phyloP scores from a whole-genome alignment of 805 yeast species.

The Yamadazyma endophytica region DNA sequence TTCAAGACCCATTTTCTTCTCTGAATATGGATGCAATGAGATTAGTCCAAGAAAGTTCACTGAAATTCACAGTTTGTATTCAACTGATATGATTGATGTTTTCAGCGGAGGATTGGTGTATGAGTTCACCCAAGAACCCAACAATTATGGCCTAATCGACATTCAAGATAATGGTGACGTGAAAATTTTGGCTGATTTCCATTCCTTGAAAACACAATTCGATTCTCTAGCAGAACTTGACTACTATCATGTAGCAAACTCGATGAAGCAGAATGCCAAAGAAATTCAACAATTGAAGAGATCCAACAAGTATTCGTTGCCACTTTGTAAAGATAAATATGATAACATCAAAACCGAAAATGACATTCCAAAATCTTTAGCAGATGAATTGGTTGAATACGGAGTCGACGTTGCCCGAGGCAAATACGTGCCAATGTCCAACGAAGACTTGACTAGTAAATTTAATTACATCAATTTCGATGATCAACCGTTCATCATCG shows the following conservation, averaged over 20 bases:
- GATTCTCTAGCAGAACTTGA: slow-evolving; percentile 27
- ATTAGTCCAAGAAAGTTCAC: slow-evolving; percentile 75
- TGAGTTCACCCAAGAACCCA: slow-evolving; percentile 74
- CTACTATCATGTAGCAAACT: slow-evolving; percentile 16
- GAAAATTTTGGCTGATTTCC: slow-evolving; percentile 40
- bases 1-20: slow-evolving; percentile 76
- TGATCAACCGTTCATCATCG: slow-evolving; percentile 32
- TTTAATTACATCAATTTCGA: slow-evolving; percentile 40
- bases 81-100: slow-evolving; percentile 65
- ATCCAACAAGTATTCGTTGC: slow-evolving; percentile 15
- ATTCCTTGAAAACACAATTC: slow-evolving; percentile 41
- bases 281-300: slow-evolving; percentile 17
- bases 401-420: slow-evolving; percentile 53
- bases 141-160: slow-evolving; percentile 73
- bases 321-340: slow-evolving; percentile 30
- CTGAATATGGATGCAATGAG: slow-evolving; percentile 85
- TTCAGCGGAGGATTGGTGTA: slow-evolving; percentile 86
- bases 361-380: slow-evolving; percentile 44
- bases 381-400: slow-evolving; percentile 38
- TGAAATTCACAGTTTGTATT: slow-evolving; percentile 68
- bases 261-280: slow-evolving; percentile 21
- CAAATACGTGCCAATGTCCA: slow-evolving; percentile 41
- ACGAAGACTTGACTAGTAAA: slow-evolving; percentile 39
- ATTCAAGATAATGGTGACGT: slow-evolving; percentile 39
- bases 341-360: slow-evolving; percentile 34